Conservation (phyloP, 805 yeast genomes). For the Myxozyma udenii region DNA sequence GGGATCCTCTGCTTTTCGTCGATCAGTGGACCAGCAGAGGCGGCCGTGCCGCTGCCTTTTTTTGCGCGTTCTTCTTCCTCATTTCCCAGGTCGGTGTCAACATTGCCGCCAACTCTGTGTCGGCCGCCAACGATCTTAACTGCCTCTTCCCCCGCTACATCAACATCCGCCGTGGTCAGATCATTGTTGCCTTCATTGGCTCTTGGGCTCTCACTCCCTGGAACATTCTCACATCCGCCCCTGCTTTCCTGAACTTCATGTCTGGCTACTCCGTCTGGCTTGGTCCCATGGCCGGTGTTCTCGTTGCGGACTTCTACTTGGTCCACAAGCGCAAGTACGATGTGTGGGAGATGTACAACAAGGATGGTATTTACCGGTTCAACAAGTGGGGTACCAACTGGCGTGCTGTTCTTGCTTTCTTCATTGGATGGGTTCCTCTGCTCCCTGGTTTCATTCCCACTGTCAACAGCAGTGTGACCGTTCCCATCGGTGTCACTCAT, state of each 20-base stretch:
- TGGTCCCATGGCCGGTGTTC: slow-evolving; percentile 44
- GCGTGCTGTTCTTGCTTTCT: slow-evolving; percentile 44
- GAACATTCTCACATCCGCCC: slow-evolving; percentile 42
- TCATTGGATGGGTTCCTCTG: slow-evolving; percentile 34
- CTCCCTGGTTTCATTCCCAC: slow-evolving; percentile 32
- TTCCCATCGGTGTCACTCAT: slow-evolving; percentile 66
- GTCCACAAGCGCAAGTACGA: slow-evolving; percentile 44
- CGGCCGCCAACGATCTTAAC: slow-evolving; percentile 43
- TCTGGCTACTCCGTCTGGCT: slow-evolving; percentile 43
- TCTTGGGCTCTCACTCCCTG: slow-evolving; percentile 43
- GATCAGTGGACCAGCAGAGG: slow-evolving; percentile 22
- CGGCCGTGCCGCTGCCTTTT: slow-evolving; percentile 28
- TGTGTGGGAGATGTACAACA: slow-evolving; percentile 44
- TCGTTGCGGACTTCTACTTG: slow-evolving; percentile 43
- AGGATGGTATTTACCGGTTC: slow-evolving; percentile 45
- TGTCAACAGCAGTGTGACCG: slow-evolving; percentile 36
- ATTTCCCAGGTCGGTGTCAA: slow-evolving; percentile 73
- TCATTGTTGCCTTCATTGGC: slow-evolving; percentile 40
- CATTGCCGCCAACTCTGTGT: slow-evolving; percentile 47
- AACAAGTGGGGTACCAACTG: slow-evolving; percentile 46
- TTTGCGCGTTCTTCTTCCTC: slow-evolving; percentile 45
- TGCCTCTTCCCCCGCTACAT: slow-evolving; percentile 48
- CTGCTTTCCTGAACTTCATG: slow-evolving; percentile 41
- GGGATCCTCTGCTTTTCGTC: slow-evolving; percentile 26
- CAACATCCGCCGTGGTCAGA: slow-evolving; percentile 49